Percentiles rank a stretch among this genome's conserved stretches.
phyloP scores from a whole-genome alignment of 371 early-diverging fungal species.

The Phascolomyces articulosus region DNA sequence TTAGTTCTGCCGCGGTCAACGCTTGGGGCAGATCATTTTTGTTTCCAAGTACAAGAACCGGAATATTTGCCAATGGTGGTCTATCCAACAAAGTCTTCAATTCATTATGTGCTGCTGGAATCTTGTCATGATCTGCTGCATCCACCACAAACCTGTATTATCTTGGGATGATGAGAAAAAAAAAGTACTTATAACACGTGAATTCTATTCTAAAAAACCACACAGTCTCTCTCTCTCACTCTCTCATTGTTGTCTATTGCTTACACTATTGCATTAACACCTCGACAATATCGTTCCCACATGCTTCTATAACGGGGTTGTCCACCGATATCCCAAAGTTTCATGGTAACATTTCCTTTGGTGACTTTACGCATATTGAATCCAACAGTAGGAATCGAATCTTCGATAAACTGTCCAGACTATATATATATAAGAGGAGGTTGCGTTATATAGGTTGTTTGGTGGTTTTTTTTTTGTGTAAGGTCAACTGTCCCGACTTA shows the following conservation, averaged over 20 bases:
- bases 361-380: constrained; percentile 98
- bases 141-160: constrained; percentile 93
- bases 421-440: constrained; percentile 22
- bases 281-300: constrained; percentile 97
- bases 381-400: constrained; percentile 97
- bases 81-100: constrained; percentile 90
- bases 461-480: too few species aligned
- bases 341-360: constrained; percentile 95
- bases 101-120: constrained; percentile 92
- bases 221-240: neutral
- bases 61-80: constrained; percentile 90
- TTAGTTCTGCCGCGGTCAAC: constrained; percentile 88
- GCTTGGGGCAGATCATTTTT: constrained; percentile 98
- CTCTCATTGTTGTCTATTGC: too few species aligned
- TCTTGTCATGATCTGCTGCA: constrained; percentile 90
- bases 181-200: neutral
- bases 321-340: constrained; percentile 98
- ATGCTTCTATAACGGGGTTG: constrained; percentile 96
- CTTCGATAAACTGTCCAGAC: constrained; percentile 95
- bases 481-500: too few species aligned
- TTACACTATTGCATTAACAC: constrained; percentile 98
- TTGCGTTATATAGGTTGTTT: neutral
- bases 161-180: constrained; percentile 7
- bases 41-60: constrained; percentile 98
- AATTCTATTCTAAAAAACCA: neutral